Conservation (phyloP, 2,329 filamentous ascomycete genomes). For the Malbranchea cinnamomea region DNA sequence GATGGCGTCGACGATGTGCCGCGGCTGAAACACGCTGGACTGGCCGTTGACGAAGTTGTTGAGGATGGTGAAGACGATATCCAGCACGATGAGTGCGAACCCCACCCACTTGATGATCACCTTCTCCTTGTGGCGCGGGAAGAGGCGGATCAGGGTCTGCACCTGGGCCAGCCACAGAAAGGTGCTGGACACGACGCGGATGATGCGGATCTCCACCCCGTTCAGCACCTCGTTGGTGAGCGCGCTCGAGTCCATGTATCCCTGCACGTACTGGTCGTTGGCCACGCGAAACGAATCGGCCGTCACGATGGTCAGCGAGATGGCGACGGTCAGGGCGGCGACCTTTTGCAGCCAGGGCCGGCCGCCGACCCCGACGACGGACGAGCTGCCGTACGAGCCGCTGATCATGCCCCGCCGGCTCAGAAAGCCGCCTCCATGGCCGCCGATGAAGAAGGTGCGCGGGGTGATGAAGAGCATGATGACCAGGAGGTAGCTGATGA, state of each 20-base stretch:
- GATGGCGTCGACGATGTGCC: slow-evolving; percentile 74
- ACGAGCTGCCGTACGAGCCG: slow-evolving; percentile 52
- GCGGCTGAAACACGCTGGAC: slow-evolving; percentile 38
- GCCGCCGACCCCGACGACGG: slow-evolving; percentile 72
- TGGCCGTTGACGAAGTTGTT: slow-evolving; percentile 68
- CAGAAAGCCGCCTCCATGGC: slow-evolving; percentile 48
- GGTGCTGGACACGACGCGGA: slow-evolving; percentile 84
- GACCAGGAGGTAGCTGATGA: slow-evolving; percentile 81
- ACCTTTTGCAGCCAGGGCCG: slow-evolving; percentile 83
- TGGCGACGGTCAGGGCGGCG: slow-evolving; percentile 47
- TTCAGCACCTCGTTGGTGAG: slow-evolving; percentile 69
- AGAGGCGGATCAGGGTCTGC: slow-evolving; percentile 87
- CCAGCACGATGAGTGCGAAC: slow-evolving; percentile 80
- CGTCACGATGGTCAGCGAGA: slow-evolving; percentile 87
- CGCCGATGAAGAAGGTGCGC: slow-evolving; percentile 81
- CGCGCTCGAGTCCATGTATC: slow-evolving; percentile 62
- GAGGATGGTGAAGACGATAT: slow-evolving; percentile 78
- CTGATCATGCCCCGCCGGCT: slow-evolving; percentile 74
- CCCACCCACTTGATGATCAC: slow-evolving; percentile 98
- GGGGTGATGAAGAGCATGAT: slow-evolving; percentile 90
- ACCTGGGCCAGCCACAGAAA: slow-evolving; percentile 97
- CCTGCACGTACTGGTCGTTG: slow-evolving; percentile 61
- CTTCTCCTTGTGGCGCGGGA: slow-evolving; percentile 92
- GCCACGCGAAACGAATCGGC: slow-evolving; percentile 81
- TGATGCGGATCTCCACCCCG: slow-evolving; percentile 73